phyloP scores from a whole-genome alignment of 805 yeast species.

The Dipodascopsis uninucleata region DNA sequence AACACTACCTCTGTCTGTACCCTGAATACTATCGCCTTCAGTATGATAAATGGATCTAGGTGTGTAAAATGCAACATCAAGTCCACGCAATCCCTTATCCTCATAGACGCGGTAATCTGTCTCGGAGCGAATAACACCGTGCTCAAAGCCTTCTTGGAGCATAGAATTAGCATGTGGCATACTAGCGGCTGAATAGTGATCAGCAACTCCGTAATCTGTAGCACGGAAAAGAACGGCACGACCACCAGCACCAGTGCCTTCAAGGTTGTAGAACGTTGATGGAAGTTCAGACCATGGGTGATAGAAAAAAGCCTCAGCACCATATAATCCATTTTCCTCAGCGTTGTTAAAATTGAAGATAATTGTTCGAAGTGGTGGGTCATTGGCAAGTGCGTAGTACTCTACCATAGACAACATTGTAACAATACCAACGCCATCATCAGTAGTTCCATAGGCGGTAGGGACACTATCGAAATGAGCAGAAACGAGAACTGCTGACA shows the following conservation, averaged over 20 bases:
- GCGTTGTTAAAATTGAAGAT: slow-evolving; percentile 83
- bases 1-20: slow-evolving; percentile 61
- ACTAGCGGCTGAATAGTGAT: slow-evolving; percentile 47
- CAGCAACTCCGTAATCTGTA: slow-evolving; percentile 51
- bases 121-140: slow-evolving; percentile 67
- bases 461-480: slow-evolving; percentile 92
- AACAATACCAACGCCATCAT: slow-evolving; percentile 87
- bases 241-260: slow-evolving; percentile 94
- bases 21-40: slow-evolving; percentile 59
- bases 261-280: slow-evolving; percentile 68
- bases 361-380: slow-evolving; percentile 61
- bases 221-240: slow-evolving; percentile 79
- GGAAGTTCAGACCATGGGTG: slow-evolving; percentile 72
- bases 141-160: slow-evolving; percentile 80
- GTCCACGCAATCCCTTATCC: slow-evolving; percentile 66
- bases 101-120: slow-evolving; percentile 80
- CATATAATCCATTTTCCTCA: slow-evolving; percentile 85
- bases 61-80: slow-evolving; percentile 84
- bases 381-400: slow-evolving; percentile 38
- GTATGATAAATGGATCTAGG: slow-evolving; percentile 87
- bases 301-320: slow-evolving; percentile 69
- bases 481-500: slow-evolving; percentile 69
- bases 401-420: slow-evolving; percentile 69
- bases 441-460: slow-evolving; percentile 81
- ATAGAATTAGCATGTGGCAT: slow-evolving; percentile 75